A percentile compares a stretch with the other conserved stretches of the same genome.
These are phyloP conservation scores for Myxozyma monticola DNA, from an alignment of 805 yeast species.

Conservation along the genomic window DNA sequence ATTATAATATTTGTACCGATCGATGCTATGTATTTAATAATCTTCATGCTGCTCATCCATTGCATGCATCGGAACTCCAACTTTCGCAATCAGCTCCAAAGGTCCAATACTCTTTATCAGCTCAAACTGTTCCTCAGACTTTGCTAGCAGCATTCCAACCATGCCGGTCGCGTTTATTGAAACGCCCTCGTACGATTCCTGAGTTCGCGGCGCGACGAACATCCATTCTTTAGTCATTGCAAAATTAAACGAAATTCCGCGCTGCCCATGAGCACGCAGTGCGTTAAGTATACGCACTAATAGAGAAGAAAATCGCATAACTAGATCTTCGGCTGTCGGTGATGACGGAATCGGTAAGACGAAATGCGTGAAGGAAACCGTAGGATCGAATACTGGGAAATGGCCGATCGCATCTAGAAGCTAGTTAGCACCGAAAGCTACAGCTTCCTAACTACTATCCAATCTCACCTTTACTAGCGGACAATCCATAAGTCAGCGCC, in stretches of 20 bases:
- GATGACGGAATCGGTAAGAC: conserved; percentile 59
- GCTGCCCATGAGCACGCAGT: conserved; percentile 36
- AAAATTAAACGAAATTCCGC: conserved; percentile 72
- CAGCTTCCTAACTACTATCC: too few species aligned
- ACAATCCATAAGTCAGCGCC: conserved; percentile 13
- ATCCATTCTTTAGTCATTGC: conserved; percentile 81
- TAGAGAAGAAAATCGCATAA: conserved; percentile 68
- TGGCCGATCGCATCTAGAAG: conserved; percentile 33
- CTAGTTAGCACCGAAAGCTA: too few species aligned
- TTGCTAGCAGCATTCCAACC: conserved; percentile 76
- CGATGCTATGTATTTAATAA: conserved; percentile 7
- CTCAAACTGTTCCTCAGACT: conserved; percentile 56
- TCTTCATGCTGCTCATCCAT: conserved; percentile 31
- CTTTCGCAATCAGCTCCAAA: conserved; percentile 53
- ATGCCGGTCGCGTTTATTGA: conserved; percentile 76
- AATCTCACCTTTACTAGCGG: conserved; percentile 11
- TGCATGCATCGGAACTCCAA: conserved; percentile 57
- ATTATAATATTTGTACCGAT: too few species aligned
- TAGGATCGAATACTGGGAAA: conserved; percentile 63
- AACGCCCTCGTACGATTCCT: conserved; percentile 52
- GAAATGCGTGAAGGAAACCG: conserved; percentile 77
- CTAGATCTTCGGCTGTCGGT: conserved; percentile 56
- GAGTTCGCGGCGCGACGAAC: conserved; percentile 79
- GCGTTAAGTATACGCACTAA: conserved; percentile 70
- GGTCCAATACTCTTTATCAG: conserved; percentile 46